Evolutionary conservation across 2,329 filamentous ascomycete genomes (phyloP).

Genomic region (Botryotinia globosa): DNA sequence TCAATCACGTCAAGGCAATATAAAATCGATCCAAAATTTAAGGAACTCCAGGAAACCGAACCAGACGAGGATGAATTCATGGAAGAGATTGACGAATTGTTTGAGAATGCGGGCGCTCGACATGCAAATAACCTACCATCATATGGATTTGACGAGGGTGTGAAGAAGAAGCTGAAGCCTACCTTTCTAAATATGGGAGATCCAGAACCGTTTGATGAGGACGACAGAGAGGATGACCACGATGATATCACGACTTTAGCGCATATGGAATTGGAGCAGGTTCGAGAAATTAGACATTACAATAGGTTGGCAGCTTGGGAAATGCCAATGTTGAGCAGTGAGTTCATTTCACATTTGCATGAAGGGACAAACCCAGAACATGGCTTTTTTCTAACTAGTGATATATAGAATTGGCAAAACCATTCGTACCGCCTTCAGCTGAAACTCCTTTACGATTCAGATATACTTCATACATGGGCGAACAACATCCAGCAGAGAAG

Average conservation of each 20-base stretch:
- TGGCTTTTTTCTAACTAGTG: constrained; percentile 23
- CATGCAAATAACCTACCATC: constrained; percentile 10
- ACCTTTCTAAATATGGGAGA: constrained; percentile 39
- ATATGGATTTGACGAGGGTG: constrained; percentile 16
- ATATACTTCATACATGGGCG: constrained; percentile 95
- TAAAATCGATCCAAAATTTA: constrained; percentile 22
- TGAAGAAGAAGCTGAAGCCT: constrained; percentile 33
- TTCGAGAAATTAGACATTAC: constrained; percentile 86
- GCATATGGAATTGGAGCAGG: constrained; percentile 83
- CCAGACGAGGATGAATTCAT: constrained; percentile 18
- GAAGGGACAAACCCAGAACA: not conserved
- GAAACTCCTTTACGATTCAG: constrained; percentile 82
- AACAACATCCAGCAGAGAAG: constrained; percentile 82
- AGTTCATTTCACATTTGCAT: constrained; percentile 40
- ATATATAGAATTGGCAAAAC: constrained; percentile 71
- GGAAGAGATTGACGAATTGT: constrained; percentile 19
- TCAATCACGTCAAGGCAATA: constrained; percentile 28
- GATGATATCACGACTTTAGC: constrained; percentile 82
- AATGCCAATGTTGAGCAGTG: constrained; percentile 86
- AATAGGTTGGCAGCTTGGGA: constrained; percentile 89
- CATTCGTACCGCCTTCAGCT: constrained; percentile 68
- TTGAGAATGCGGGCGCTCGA: constrained; percentile 4
- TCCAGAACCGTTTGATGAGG: constrained; percentile 34
- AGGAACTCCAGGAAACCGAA: constrained; percentile 20
- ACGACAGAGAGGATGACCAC: constrained; percentile 60